These are phyloP conservation scores for Wickerhamiella galacta DNA, from an alignment of 805 yeast species.

Conservation along the genomic window DNA sequence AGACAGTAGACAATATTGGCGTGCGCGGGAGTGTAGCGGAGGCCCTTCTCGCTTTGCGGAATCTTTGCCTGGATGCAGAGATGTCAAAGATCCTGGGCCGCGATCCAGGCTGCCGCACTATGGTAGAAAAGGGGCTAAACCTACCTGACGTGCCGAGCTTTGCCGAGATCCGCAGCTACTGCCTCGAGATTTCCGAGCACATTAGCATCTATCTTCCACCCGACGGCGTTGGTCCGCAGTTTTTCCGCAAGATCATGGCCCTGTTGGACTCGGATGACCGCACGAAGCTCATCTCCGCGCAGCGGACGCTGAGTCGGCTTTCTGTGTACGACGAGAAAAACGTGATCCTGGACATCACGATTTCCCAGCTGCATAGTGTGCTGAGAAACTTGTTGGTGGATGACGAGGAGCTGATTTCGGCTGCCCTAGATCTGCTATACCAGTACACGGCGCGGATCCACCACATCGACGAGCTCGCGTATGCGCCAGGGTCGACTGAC, in stretches of 20 bases:
- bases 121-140: constrained; percentile 25
- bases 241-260: constrained; percentile 33
- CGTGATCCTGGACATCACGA: constrained; percentile 33
- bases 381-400: constrained; percentile 42
- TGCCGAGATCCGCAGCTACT: constrained; percentile 29
- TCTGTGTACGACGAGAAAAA: constrained; percentile 46
- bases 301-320: constrained; percentile 66
- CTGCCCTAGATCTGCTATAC: constrained; percentile 67
- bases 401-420: constrained; percentile 53
- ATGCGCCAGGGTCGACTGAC: constrained; percentile 30
- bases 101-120: constrained; percentile 30
- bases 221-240: constrained; percentile 60
- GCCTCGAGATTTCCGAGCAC: constrained; percentile 69
- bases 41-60: constrained; percentile 56
- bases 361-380: constrained; percentile 33
- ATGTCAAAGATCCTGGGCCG: constrained; percentile 65
- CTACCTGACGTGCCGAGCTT: constrained; percentile 13
- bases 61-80: constrained; percentile 65
- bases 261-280: constrained; percentile 47
- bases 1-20: constrained; percentile 6
- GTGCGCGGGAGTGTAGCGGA: constrained; percentile 25
- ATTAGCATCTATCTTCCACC: constrained; percentile 65
- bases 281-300: constrained; percentile 44
- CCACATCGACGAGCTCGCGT: constrained; percentile 37
- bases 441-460: constrained; percentile 53